phyloP scores from a whole-genome alignment of 2,329 filamentous ascomycete genomes.

The Fusarium pseudonygamai region DNA sequence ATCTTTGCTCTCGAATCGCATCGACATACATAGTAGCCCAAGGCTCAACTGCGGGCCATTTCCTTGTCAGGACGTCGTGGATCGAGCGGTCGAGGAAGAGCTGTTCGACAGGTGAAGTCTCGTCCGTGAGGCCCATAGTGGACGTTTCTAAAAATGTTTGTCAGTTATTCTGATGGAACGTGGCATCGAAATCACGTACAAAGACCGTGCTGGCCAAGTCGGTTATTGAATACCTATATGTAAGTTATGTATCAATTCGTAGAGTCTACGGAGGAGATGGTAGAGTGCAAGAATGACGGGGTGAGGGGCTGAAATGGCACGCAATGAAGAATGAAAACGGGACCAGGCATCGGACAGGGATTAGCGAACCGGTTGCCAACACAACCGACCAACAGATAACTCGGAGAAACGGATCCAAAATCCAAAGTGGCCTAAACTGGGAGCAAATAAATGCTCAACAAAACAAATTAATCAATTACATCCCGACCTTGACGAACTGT shows the following conservation, averaged over 20 bases:
- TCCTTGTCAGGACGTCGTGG: neutral
- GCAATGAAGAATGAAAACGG: neutral
- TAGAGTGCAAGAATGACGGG: neutral
- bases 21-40: neutral
- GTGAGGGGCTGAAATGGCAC: neutral
- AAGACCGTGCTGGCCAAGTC: fast-evolving
- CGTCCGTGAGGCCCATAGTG: neutral
- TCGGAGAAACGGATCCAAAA: fast-evolving
- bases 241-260: fast-evolving
- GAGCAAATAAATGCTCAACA: neutral
- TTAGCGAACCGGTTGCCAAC: neutral
- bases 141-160: too few species aligned
- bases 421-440: neutral
- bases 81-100: neutral
- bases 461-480: fast-evolving
- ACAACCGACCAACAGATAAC: neutral
- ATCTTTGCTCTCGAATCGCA: neutral
- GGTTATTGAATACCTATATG: fast-evolving
- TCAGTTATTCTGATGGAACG: too few species aligned
- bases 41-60: neutral
- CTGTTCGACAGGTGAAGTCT: neutral
- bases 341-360: neutral
- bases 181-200: too few species aligned
- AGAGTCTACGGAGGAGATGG: neutral
- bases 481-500: fast-evolving